Evolutionary conservation across 2,329 filamentous ascomycete genomes (phyloP).

Genomic region (Grosmannia penicillata): DNA sequence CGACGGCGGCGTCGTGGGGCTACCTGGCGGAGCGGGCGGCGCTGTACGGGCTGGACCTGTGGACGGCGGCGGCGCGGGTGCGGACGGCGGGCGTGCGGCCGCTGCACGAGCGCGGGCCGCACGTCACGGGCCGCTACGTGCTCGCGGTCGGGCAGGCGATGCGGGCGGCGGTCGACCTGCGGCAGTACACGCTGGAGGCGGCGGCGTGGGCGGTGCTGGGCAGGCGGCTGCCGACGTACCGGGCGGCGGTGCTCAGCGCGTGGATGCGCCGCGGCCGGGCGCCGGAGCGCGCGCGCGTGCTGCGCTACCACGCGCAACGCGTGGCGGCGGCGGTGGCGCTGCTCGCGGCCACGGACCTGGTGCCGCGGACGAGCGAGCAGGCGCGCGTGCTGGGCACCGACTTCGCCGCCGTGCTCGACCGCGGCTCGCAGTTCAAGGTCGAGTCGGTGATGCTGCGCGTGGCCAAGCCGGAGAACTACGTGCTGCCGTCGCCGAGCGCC

Average conservation of each 20-base stretch:
- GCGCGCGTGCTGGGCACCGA: constrained; percentile 85
- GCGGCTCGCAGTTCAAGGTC: constrained; percentile 96
- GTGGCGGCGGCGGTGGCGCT: constrained; percentile 81
- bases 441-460: constrained; percentile 98
- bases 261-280: constrained; percentile 65
- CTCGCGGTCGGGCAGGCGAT: constrained; percentile 97
- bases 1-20: constrained; percentile 88
- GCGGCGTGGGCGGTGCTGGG: constrained; percentile 85
- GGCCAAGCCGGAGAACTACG: constrained; percentile 88
- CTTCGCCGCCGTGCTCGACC: constrained; percentile 90
- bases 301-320: constrained; percentile 64
- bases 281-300: constrained; percentile 55
- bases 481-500: constrained; percentile 76
- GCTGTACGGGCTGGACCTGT: constrained; percentile 76
- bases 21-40: constrained; percentile 85
- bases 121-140: constrained; percentile 87
- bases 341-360: constrained; percentile 75
- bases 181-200: constrained; percentile 95
- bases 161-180: constrained; percentile 76
- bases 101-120: constrained; percentile 45
- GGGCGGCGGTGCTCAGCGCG: constrained; percentile 59
- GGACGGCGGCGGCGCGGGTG: constrained; percentile 81
- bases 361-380: constrained; percentile 84
- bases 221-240: constrained; percentile 75
- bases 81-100: constrained; percentile 4